These are phyloP conservation scores for Triticum turgidum DNA, from an alignment of 176 grass and related monocot species.

Conservation along the genomic window DNA sequence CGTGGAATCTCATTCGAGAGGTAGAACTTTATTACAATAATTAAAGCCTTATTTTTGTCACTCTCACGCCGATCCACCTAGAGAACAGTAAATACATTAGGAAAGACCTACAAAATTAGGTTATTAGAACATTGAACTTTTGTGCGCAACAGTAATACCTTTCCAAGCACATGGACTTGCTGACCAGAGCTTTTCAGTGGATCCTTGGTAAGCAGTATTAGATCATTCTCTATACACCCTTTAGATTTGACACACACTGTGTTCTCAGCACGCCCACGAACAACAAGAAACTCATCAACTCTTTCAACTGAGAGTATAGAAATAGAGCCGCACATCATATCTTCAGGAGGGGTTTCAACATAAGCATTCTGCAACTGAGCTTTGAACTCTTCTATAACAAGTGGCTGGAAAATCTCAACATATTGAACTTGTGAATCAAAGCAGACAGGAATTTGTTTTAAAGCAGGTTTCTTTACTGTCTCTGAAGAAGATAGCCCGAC, in stretches of 20 bases:
- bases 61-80: constrained; percentile 81
- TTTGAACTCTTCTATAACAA: constrained; percentile 96
- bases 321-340: constrained; percentile 71
- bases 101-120: constrained; percentile 4
- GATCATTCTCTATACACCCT: constrained; percentile 84
- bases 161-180: constrained; percentile 78
- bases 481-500: constrained; percentile 57
- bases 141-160: constrained; percentile 55
- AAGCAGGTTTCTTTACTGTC: constrained; percentile 41
- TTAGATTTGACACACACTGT: constrained; percentile 52
- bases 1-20: constrained; percentile 66
- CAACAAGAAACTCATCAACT: constrained; percentile 89
- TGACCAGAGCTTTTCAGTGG: constrained; percentile 62
- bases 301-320: constrained; percentile 87
- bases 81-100: constrained; percentile 38
- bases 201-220: constrained; percentile 84
- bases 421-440: constrained; percentile 85
- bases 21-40: constrained; percentile 77
- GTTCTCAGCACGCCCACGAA: constrained; percentile 73
- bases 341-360: constrained; percentile 66
- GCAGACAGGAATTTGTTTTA: constrained; percentile 78
- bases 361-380: constrained; percentile 81
- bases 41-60: constrained; percentile 64
- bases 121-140: constrained; percentile 27
- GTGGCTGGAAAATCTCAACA: constrained; percentile 90